These are phyloP conservation scores for Sporisorium reilianum DNA, from an alignment of 1,284 basidiomycete genomes.

Conservation along the genomic window DNA sequence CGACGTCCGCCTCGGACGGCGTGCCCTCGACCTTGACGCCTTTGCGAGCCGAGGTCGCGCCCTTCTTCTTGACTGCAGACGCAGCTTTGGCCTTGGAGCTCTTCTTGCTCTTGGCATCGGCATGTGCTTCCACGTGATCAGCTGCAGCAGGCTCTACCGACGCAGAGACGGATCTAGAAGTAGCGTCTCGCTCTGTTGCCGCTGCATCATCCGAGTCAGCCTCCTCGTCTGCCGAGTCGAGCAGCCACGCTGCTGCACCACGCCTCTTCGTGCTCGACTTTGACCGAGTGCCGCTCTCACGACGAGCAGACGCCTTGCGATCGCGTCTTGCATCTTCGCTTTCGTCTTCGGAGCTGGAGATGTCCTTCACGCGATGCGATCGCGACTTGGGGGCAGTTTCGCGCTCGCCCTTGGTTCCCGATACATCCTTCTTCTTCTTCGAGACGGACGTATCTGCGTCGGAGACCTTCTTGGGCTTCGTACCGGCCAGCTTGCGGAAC, in stretches of 20 bases:
- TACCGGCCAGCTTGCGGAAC: slow-evolving; percentile 39
- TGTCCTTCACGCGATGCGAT: slow-evolving; percentile 5
- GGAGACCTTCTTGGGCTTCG: slow-evolving; percentile 12
- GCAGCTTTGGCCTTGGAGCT: slow-evolving; percentile 18
- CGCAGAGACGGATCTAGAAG: slow-evolving; percentile 29
- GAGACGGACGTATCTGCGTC: slow-evolving; percentile 1
- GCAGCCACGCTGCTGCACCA: slow-evolving; percentile 22
- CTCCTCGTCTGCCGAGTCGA: slow-evolving; percentile 28
- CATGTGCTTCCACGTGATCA: slow-evolving; percentile 10
- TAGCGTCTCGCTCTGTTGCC: slow-evolving; percentile 12
- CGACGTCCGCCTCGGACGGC: slow-evolving; percentile 9
- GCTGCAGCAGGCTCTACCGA: slow-evolving; percentile 24
- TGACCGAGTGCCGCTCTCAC: slow-evolving; percentile 1
- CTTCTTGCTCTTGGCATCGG: slow-evolving; percentile 22
- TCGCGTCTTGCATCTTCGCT: slow-evolving; percentile 12
- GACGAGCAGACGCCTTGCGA: not conserved
- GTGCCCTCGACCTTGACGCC: slow-evolving; percentile 11
- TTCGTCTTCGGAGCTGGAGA: slow-evolving; percentile 23
- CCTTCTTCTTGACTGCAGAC: slow-evolving; percentile 19
- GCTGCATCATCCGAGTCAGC: slow-evolving; percentile 26
- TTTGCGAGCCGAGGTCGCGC: slow-evolving; percentile 17
- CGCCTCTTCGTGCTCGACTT: slow-evolving; percentile 27
- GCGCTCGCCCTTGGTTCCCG: slow-evolving; percentile 4
- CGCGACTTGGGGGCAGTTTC: slow-evolving; percentile 12
- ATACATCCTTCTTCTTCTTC: slow-evolving; percentile 14